Evolutionary conservation across 257 asterid species (phyloP).

Genomic region (Solanum pennellii): DNA sequence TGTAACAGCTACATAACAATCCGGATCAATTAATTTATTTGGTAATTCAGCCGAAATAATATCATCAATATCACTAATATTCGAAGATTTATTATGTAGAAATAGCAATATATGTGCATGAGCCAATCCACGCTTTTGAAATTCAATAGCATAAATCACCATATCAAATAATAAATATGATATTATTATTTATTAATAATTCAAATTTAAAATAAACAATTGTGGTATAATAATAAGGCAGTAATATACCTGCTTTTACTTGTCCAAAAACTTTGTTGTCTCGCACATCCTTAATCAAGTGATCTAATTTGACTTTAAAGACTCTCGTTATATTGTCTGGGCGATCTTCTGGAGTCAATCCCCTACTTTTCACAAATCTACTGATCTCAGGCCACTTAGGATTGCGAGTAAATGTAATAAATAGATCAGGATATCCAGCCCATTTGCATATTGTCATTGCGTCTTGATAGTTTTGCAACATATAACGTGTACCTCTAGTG

Average conservation of each 20-base stretch:
- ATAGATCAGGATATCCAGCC: background rate
- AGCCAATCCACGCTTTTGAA: too few species aligned
- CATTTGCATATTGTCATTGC: background rate
- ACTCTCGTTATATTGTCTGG: background rate
- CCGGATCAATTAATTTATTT: background rate
- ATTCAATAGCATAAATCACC: background rate
- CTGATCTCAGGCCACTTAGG: background rate
- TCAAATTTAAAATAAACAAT: too few species aligned
- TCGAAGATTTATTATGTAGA: background rate
- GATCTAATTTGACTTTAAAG: background rate
- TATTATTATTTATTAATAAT: too few species aligned
- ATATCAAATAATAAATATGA: too few species aligned
- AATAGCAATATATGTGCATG: background rate
- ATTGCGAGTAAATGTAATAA: background rate
- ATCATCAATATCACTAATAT: background rate
- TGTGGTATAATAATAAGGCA: too few species aligned
- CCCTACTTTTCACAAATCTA: background rate
- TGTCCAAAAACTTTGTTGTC: background rate
- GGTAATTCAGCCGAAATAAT: background rate
- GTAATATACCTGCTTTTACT: background rate
- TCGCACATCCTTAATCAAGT: background rate
- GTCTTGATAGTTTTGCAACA: background rate
- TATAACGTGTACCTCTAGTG: background rate
- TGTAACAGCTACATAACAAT: background rate
- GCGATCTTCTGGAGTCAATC: background rate